Evolutionary conservation across 768 basidiomycete genomes (phyloP), one percentile per base, ranked within the genome.

Genomic region (Chlorophyllum brunneum): DNA sequence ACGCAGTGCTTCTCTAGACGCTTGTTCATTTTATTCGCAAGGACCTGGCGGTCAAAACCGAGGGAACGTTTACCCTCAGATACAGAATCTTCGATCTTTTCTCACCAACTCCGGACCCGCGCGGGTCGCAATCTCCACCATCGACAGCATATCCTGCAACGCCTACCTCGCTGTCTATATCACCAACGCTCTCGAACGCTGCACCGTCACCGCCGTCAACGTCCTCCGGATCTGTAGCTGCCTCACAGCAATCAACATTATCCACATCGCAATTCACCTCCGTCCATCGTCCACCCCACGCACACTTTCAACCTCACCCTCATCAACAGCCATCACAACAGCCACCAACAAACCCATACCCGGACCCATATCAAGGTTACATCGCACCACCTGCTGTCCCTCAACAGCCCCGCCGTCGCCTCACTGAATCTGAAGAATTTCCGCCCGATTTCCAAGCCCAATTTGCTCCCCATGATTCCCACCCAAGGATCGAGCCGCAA

Each of bases 11-110:
- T 47, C 26, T 39, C 15, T 13, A 27, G 48, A n/a, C 26, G 39
- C 33, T 22, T 36, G 34, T 26, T n/a, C 15, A 33, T 11, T 15
- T 36, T 37, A 39, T 43, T 39, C 13, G 38, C 42, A 54, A 88
- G 86, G 85, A 88, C 59, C 69, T 88, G n/a, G 82, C 85, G 0
- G 85, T 88, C 4, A 82, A 81, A 58, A 74, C 73, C 18, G 85
- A 86, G 59, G 86, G 86, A 20, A 73, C 70, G 13, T 88, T 86
- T 60, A 73, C 82, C 33, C 69, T 87, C 22, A 76, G 85, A 36
- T 86, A 86, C 60, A 73, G 85, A 3, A 73, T 77, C 51, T 85
- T 88, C 58, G 82, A 85, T 64, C 67, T 88, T 31, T 79, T 77
- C 59, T 77, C 76, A 0, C 36, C 31, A 16, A 46, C 5, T 31